phyloP scores from a whole-genome alignment of 2,329 filamentous ascomycete species.

The Pseudonectria foliicola region DNA sequence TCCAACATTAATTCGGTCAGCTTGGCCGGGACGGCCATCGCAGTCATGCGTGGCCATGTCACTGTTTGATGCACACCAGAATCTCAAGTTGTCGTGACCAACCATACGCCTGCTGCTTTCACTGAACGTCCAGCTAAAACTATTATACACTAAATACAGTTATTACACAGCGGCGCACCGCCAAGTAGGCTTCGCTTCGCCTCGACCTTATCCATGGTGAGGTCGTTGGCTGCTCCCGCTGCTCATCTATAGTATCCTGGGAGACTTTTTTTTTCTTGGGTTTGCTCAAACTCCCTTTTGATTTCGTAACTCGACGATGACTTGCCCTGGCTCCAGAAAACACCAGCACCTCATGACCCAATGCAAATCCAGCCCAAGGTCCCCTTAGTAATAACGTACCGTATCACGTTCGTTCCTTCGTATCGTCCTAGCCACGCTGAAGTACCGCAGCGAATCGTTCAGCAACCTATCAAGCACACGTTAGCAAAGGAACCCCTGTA shows the following conservation, averaged over 20 bases:
- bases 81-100: conserved; percentile 9
- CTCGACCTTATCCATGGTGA: conserved; percentile 23
- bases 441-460: conserved; percentile 30
- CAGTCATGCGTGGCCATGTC: conserved; percentile 29
- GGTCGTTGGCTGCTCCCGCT: conserved; percentile 10
- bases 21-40: conserved; percentile 28
- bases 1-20: conserved; percentile 24
- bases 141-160: conserved; percentile 32
- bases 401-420: not conserved
- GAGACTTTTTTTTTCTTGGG: no score
- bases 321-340: conserved; percentile 18
- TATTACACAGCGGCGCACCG: conserved; percentile 24
- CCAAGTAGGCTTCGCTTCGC: conserved; percentile 8
- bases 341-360: conserved; percentile 11
- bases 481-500: conserved; percentile 5
- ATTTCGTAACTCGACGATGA: conserved; percentile 11
- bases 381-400: not conserved
- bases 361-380: conserved; percentile 7
- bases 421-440: conserved; percentile 23
- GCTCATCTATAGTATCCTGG: conserved; percentile 20
- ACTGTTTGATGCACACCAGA: conserved; percentile 16
- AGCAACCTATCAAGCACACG: conserved; percentile 24
- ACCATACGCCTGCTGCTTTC: conserved; percentile 20
- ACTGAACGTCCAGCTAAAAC: conserved; percentile 21
- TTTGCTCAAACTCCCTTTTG: conserved; percentile 18